Base-by-base conservation (phyloP, 257 asterid genomes). In the Paulownia fortunei region DNA sequence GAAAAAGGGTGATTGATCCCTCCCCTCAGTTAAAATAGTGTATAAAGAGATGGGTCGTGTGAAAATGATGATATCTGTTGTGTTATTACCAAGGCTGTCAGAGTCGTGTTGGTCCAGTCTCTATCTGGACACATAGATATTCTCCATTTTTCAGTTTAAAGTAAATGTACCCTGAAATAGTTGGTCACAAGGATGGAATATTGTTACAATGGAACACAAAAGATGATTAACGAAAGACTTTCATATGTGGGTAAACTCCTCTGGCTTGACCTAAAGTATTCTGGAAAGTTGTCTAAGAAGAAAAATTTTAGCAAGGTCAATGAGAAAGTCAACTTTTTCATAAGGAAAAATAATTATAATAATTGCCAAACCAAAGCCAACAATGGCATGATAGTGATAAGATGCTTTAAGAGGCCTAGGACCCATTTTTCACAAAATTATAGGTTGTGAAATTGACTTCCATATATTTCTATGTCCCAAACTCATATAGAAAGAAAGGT, bases 81-180 rank as follows among this genome's bases (percentile, higher is more conserved):
- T 70, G 76, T 51, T 72, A 37, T 12, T 41, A 3, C 58, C 36
- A 6, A 73, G 30, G 42, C 18, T 58, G 59, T 3, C 77, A 56
- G 66, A 36, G 23, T 73, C 69, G 69, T 58, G 69, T 73, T 73
- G 9, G 78, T 58, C 32, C 6, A 23, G 78, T 73, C 78, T 15
- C 78, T 73, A 41, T 72, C 77, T 34, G 0, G 16, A 44, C 74
- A 23, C 74, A 26, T 6, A 46, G 13, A 27, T 21, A 36, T 39
- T 13, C 37, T 23, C 58, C 18, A 72, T 72, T 49, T 55, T 72
- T 39, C 21, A 55, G 54, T 9, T 12, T 9, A 37, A 24, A 72
- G 41, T 39, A 5, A 68, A 68, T 26, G 32, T 39, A 65, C 51
- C 30, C 2, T 36, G 0, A n/a, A 21, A 37, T 36, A 37, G 26